Evolutionary conservation across 2,329 filamentous ascomycete species (phyloP).

Genomic region (Xylaria hypoxylon): DNA sequence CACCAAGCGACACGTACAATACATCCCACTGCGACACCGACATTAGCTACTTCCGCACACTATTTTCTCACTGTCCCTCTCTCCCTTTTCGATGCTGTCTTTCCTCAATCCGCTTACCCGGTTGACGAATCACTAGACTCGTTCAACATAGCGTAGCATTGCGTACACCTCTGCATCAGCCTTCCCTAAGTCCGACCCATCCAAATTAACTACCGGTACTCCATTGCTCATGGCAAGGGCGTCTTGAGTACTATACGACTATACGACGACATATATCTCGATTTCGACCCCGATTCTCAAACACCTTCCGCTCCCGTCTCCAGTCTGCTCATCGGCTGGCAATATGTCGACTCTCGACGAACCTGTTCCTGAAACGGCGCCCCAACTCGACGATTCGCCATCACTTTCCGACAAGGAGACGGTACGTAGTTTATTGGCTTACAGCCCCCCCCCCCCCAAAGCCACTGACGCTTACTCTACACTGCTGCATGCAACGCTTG

Average conservation of each 20-base stretch:
- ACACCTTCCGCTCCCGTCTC: slow-evolving; percentile 15
- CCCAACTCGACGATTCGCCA: slow-evolving; percentile 47
- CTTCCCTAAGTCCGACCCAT: slow-evolving; percentile 22
- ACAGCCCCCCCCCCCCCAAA: slow-evolving; percentile 18
- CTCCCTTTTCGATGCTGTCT: slow-evolving; percentile 10
- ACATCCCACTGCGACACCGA: slow-evolving; percentile 7
- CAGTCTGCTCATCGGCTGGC: slow-evolving; percentile 27
- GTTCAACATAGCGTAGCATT: slow-evolving; percentile 40
- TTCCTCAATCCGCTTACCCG: slow-evolving; percentile 19
- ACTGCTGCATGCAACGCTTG: slow-evolving; percentile 14
- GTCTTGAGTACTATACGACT: slow-evolving; percentile 23
- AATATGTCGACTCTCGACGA: slow-evolving; percentile 51
- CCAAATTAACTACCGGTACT: slow-evolving; percentile 2
- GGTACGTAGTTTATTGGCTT: slow-evolving; percentile 49
- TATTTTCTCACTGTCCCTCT: background rate
- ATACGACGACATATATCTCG: slow-evolving; percentile 7
- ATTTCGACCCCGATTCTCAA: slow-evolving; percentile 12
- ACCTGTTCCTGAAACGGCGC: slow-evolving; percentile 42
- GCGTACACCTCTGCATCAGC: slow-evolving; percentile 26
- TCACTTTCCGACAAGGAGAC: slow-evolving; percentile 55
- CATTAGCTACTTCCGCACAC: background rate
- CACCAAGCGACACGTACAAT: too few relatives aligned
- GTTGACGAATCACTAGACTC: slow-evolving; percentile 17
- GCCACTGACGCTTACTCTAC: slow-evolving; percentile 20
- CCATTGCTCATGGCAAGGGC: slow-evolving; percentile 33